Evolutionary conservation across 148 eudicot genomes (phyloP).

Genomic region (Persicaria tinctoria): DNA sequence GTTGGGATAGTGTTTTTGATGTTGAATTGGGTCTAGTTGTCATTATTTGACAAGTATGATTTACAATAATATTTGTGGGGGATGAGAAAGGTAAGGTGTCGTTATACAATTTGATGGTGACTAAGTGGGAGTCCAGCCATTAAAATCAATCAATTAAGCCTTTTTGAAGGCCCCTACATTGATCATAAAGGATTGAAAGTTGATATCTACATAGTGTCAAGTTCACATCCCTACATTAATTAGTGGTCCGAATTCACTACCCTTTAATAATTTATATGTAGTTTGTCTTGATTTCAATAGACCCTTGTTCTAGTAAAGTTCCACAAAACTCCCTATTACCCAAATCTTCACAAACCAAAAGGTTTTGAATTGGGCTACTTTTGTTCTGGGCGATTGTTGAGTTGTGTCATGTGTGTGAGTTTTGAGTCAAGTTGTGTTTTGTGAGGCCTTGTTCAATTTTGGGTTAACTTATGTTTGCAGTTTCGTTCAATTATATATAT

Average conservation of each 20-base stretch:
- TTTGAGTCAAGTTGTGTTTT: too few species aligned
- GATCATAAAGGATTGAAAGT: background rate
- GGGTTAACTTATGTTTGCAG: too few species aligned
- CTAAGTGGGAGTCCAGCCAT: conserved; percentile 10
- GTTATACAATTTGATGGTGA: conserved; percentile 10
- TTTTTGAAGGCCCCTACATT: conserved; percentile 10
- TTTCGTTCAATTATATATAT: too few species aligned
- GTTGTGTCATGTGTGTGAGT: too few species aligned
- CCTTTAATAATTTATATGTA: background rate
- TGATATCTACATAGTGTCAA: background rate
- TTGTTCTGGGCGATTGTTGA: too few species aligned
- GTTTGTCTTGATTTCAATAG: background rate
- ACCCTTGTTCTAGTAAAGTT: background rate
- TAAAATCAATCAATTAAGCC: conserved; percentile 2
- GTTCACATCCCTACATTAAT: conserved; percentile 4
- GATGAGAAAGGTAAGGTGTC: background rate
- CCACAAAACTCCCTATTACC: background rate
- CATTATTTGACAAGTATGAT: conserved; percentile 5
- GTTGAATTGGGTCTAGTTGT: background rate
- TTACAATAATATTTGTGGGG: background rate
- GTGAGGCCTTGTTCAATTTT: too few species aligned
- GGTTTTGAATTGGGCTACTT: background rate
- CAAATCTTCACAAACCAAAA: background rate
- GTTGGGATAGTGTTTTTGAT: background rate
- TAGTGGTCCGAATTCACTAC: background rate